Base-by-base conservation (phyloP, 148 eudicot species). In the Amaranthus palmeri region DNA sequence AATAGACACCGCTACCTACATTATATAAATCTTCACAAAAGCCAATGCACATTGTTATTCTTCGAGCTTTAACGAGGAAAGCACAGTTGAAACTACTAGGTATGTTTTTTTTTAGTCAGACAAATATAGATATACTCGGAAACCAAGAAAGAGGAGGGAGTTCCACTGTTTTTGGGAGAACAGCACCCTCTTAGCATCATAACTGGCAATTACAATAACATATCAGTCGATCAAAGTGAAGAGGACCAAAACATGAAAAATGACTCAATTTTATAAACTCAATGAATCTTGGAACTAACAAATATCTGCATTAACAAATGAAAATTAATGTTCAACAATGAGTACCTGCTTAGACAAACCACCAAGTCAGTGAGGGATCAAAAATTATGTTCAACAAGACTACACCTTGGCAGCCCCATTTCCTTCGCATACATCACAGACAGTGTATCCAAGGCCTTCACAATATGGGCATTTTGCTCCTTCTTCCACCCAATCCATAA, bases 401-500 rank as follows among this genome's bases (percentile, higher is more conserved):
- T 68, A 36, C 71, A 69, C 64, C 74, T 79, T 74, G 8, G 77
- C 74, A 9, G 45, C 66, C 46, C 74, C 25, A 81, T 72, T 83
- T 50, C 91, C 97, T 42, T 74, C 71, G 72, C 98, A 93, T 6
- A 84, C 73, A 70, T 93, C 98, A 51, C 98, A 95, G 7, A 56
- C 71, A 57, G 70, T 82, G 76, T 72, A 84, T 56, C 98, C 98
- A 52, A 70, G 80, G 70, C 98, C 98, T 75, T 85, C 90, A 77
- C 98, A 95, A 65, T 95, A 95, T 8, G 97, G 93, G 62, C 98
- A 95, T 61, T 88, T 89, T 9, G 85, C 60, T 81, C 82, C 93
- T 69, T 86, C 98, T 58, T 83, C 97, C 64, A 85, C 85, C 98
- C 98, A 95, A 71, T 95, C 98, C 85, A 89, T 3, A 81, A 95